Conservation (phyloP, 108 stramenopile species). For the Pseudonitzschia multiseries region DNA sequence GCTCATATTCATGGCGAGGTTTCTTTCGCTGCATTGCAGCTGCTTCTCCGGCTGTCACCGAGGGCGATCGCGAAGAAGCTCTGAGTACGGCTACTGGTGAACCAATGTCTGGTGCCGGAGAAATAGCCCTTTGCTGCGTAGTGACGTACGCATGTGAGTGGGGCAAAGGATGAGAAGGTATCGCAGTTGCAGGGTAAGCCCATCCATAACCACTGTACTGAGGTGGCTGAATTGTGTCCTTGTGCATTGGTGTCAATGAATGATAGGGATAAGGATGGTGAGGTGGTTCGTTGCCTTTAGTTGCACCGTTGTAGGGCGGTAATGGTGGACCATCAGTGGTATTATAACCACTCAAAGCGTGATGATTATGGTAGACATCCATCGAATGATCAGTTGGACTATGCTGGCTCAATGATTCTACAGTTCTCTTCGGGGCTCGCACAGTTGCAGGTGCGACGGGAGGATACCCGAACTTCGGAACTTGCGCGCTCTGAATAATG, state of each 20-base stretch:
- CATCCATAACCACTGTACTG: slow-evolving; percentile 9
- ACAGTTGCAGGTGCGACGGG: slow-evolving; percentile 13
- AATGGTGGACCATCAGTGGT: background rate
- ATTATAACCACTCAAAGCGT: slow-evolving; percentile 18
- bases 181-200: background rate
- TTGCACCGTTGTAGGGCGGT: slow-evolving; percentile 7
- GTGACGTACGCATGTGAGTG: slow-evolving; percentile 13
- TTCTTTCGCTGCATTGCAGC: slow-evolving; percentile 25
- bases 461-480: background rate
- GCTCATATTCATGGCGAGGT: slow-evolving; percentile 6
- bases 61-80: slow-evolving; percentile 4
- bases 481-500: background rate
- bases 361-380: slow-evolving; percentile 47
- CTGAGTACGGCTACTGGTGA: background rate
- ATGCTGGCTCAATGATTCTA: slow-evolving; percentile 32
- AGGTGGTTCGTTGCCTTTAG: slow-evolving; percentile 14
- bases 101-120: slow-evolving; percentile 15
- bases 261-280: slow-evolving; percentile 36
- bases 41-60: slow-evolving; percentile 47
- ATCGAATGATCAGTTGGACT: slow-evolving; percentile 35
- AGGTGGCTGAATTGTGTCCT: slow-evolving; percentile 22
- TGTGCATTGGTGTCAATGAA: background rate
- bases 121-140: slow-evolving; percentile 15
- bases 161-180: slow-evolving; percentile 19
- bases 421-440: slow-evolving; percentile 19